These are phyloP conservation scores for Orychophragmus violaceus DNA, from an alignment of 345 rosid genomes.

Conservation along the genomic window DNA sequence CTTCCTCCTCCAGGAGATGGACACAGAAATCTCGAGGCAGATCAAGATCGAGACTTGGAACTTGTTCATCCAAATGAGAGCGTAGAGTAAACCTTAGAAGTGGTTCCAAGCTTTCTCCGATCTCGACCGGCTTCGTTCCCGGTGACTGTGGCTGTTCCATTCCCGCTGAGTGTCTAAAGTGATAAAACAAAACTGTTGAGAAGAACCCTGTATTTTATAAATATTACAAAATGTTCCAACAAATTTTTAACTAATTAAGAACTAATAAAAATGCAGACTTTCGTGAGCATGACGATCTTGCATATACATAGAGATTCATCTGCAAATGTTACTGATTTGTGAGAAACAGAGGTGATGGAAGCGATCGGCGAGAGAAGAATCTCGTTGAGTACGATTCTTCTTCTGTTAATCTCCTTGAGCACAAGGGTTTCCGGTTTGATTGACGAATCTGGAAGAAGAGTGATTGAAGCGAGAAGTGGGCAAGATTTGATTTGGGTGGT, in stretches of 20 bases:
- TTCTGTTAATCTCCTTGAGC: constrained; percentile 8
- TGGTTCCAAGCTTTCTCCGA: constrained; percentile 15
- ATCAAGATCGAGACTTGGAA: constrained; percentile 22
- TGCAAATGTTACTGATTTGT: constrained; percentile 4
- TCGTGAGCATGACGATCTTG: constrained; percentile 1
- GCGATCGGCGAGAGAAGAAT: constrained; percentile 1
- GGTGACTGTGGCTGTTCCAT: constrained; percentile 33
- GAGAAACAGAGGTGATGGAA: constrained; percentile 3
- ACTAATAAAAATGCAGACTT: constrained; percentile 26
- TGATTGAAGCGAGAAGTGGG: constrained; percentile 50
- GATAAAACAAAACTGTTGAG: background rate
- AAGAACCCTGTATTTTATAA: background rate
- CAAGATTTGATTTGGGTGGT: constrained; percentile 84
- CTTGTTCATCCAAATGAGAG: background rate
- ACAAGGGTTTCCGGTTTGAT: constrained; percentile 12
- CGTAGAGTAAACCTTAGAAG: constrained; percentile 9
- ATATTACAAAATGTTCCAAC: background rate
- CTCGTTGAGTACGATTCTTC: background rate
- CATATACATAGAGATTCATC: background rate
- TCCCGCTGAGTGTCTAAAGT: background rate
- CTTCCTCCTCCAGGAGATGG: constrained; percentile 21
- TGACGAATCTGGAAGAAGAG: constrained; percentile 31
- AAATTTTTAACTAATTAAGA: background rate
- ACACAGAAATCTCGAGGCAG: constrained; percentile 19
- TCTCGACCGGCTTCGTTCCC: constrained; percentile 13